phyloP scores from a whole-genome alignment of 352 stramenopile species.

The Phytophthora ramorum region DNA sequence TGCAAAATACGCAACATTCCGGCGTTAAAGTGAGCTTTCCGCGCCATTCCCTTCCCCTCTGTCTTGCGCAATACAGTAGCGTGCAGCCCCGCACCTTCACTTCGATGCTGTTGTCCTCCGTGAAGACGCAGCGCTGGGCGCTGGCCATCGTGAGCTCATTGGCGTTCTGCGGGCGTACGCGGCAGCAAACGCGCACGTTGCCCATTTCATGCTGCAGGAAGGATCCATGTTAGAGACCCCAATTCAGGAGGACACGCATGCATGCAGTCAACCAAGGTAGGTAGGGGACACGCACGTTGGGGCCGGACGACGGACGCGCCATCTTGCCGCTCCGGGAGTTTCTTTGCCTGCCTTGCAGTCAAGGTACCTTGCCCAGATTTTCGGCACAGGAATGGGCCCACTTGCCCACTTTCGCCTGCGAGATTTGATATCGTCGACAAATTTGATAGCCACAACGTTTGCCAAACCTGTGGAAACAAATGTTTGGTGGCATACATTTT shows the following conservation, averaged over 20 bases:
- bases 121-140: slow-evolving; percentile 62
- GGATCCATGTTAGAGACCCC: slow-evolving; percentile 8
- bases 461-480: too few relatives aligned
- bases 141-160: slow-evolving; percentile 76
- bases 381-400: too few relatives aligned
- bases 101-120: slow-evolving; percentile 63
- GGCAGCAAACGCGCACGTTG: slow-evolving; percentile 86
- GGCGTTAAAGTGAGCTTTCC: slow-evolving; percentile 3
- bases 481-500: too few relatives aligned
- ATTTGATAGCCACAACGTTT: too few relatives aligned
- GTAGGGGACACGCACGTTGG: slow-evolving; percentile 28
- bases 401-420: too few relatives aligned
- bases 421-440: too few relatives aligned
- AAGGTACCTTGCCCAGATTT: too few relatives aligned
- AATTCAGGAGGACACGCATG: background rate
- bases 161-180: slow-evolving; percentile 81
- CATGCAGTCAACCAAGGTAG: too few relatives aligned
- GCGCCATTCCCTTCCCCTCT: background rate
- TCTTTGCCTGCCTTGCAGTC: too few relatives aligned
- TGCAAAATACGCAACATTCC: slow-evolving; percentile 17
- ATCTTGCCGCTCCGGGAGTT: slow-evolving; percentile 25
- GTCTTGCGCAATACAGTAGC: background rate
- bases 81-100: slow-evolving; percentile 51
- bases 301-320: slow-evolving; percentile 30
- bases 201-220: slow-evolving; percentile 44